A percentile compares a stretch with the other conserved stretches of the same genome.
These are phyloP conservation scores for Pyrenula aspistea DNA, from an alignment of 495 filamentous ascomycete species.

Conservation along the genomic window DNA sequence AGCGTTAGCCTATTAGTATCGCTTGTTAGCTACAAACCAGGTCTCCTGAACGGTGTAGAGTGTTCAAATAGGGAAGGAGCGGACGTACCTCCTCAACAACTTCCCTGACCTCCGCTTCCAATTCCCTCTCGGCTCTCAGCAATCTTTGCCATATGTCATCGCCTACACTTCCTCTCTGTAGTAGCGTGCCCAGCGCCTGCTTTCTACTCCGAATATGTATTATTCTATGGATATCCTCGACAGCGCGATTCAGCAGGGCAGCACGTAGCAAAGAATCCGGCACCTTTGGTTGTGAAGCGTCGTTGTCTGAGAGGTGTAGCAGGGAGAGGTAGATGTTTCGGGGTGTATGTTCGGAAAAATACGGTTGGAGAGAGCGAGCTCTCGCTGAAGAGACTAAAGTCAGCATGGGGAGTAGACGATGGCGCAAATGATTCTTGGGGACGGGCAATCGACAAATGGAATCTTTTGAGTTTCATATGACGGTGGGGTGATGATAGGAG, in stretches of 20 bases:
- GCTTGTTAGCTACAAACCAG: too few relatives aligned
- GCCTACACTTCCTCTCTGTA: slow-evolving; percentile 85
- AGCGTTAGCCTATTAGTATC: slow-evolving; percentile 59
- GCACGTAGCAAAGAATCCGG: slow-evolving; percentile 82
- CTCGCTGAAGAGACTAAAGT: slow-evolving; percentile 37
- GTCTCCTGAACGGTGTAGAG: too few relatives aligned
- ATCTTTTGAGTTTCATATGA: background rate
- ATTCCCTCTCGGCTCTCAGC: slow-evolving; percentile 84
- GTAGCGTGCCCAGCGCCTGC: slow-evolving; percentile 64
- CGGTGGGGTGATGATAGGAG: slow-evolving; percentile 9
- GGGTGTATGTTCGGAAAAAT: slow-evolving; percentile 82
- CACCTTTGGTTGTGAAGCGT: slow-evolving; percentile 59
- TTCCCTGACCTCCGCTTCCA: slow-evolving; percentile 89
- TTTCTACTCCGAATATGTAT: slow-evolving; percentile 77
- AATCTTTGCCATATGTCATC: slow-evolving; percentile 96
- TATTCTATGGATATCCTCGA: slow-evolving; percentile 83
- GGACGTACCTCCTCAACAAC: slow-evolving; percentile 74
- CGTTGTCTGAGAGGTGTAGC: slow-evolving; percentile 54
- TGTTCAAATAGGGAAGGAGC: too few relatives aligned
- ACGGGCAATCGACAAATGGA: background rate
- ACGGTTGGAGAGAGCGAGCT: slow-evolving; percentile 72
- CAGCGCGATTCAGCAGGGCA: slow-evolving; percentile 77
- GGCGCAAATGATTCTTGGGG: background rate
- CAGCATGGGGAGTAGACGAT: slow-evolving; percentile 1
- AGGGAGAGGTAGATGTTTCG: slow-evolving; percentile 91